A percentile compares a stretch with the other conserved stretches of the same genome.
These are phyloP conservation scores for Bocquillonia castaneifolia DNA, from an alignment of 441 rosid species.

Conservation along the genomic window DNA sequence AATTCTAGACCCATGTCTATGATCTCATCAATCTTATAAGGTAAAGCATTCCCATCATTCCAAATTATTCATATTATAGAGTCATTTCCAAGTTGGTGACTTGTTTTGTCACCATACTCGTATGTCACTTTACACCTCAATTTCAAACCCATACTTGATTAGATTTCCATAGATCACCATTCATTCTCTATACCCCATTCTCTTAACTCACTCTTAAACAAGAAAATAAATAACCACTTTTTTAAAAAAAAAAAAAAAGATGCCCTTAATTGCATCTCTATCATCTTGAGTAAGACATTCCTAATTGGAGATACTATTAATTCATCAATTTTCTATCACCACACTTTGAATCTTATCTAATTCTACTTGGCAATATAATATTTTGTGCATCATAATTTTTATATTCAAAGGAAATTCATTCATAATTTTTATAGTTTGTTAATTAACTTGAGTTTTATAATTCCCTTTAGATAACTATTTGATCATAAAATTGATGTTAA, in stretches of 20 bases:
- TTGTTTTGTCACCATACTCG: conserved; percentile 24
- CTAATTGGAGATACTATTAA: not conserved
- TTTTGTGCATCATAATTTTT: not conserved
- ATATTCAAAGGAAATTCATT: no score
- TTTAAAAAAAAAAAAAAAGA: not conserved
- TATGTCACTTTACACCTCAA: conserved; percentile 7
- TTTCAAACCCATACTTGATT: conserved; percentile 13
- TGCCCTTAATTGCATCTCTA: not conserved
- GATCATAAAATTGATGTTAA: no score
- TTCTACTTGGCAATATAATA: not conserved
- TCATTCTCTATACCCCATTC: not conserved
- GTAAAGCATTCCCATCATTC: conserved; percentile 8
- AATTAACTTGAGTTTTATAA: no score
- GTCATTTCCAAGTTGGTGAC: conserved; percentile 23
- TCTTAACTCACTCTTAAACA: not conserved
- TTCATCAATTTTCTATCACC: not conserved
- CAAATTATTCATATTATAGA: conserved; percentile 8
- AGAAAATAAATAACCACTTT: not conserved
- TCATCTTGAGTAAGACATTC: not conserved
- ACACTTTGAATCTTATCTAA: not conserved
- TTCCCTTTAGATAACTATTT: no score
- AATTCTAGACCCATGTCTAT: conserved; percentile 1
- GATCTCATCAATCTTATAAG: not conserved
- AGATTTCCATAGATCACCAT: conserved; percentile 11
- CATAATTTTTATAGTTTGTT: no score